Conservation (phyloP, 305 asterid species). For the Fraxinus velutina region DNA sequence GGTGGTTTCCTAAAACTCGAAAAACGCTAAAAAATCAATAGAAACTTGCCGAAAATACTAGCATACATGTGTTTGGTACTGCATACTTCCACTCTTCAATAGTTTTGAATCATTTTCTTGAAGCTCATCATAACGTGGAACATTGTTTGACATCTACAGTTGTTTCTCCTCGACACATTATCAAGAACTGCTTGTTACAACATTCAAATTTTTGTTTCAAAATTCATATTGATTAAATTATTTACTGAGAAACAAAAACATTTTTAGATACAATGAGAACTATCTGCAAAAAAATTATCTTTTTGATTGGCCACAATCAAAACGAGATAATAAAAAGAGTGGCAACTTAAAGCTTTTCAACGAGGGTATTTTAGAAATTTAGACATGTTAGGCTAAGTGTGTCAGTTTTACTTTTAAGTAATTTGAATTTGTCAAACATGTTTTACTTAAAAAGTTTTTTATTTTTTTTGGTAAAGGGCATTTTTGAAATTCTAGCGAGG, state of each 20-base stretch:
- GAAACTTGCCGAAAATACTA: not conserved
- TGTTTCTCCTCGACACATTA: not conserved
- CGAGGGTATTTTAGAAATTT: not conserved
- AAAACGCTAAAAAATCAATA: not conserved
- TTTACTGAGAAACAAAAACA: not conserved
- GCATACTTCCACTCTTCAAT: not conserved
- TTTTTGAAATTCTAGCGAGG: not conserved
- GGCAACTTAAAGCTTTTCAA: not conserved
- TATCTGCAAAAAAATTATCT: not conserved
- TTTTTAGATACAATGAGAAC: not conserved
- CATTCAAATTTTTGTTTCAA: not conserved
- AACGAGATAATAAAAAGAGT: not conserved
- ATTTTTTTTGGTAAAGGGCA: not conserved
- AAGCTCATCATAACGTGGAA: not conserved
- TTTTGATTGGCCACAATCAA: not conserved
- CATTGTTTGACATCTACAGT: not conserved
- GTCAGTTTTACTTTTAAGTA: not conserved
- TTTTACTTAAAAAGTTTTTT: not conserved
- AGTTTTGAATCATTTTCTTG: not conserved
- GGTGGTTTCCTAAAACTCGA: not conserved
- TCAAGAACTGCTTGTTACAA: not conserved
- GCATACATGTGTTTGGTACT: not conserved
- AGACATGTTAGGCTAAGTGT: not conserved
- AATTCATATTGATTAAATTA: not conserved
- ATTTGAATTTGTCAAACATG: not conserved